Conservation (phyloP, 2,329 filamentous ascomycete genomes). For the Botryotinia convoluta region DNA sequence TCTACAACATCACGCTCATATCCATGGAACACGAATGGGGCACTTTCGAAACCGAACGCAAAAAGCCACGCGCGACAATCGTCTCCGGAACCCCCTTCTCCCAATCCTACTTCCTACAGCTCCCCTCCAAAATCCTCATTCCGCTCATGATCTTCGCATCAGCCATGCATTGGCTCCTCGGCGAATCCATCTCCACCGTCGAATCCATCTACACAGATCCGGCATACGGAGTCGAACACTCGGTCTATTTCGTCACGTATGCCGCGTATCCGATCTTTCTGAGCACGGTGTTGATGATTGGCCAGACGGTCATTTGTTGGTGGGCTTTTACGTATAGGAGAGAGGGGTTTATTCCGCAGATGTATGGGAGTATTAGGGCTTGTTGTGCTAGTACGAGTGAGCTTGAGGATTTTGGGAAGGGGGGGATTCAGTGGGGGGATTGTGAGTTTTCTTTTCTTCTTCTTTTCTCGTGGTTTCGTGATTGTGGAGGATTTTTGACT, state of each 20-base stretch:
- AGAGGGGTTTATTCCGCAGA: constrained; percentile 29
- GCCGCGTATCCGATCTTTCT: constrained; percentile 28
- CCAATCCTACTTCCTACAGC: constrained; percentile 28
- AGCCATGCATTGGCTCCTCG: constrained; percentile 30
- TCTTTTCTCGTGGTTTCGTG: background rate
- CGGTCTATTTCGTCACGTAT: constrained; percentile 26
- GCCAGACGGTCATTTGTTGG: constrained; percentile 27
- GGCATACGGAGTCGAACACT: constrained; percentile 22
- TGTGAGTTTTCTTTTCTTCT: constrained; percentile 15
- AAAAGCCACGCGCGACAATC: constrained; percentile 25
- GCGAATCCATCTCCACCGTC: constrained; percentile 25
- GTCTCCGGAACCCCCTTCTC: constrained; percentile 25
- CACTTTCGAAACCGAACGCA: constrained; percentile 22
- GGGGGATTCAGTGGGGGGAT: constrained; percentile 28
- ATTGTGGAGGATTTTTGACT: background rate
- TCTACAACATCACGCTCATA: constrained; percentile 30
- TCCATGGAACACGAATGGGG: constrained; percentile 33
- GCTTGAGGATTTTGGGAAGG: constrained; percentile 23
- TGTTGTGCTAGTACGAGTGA: constrained; percentile 28
- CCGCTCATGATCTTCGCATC: constrained; percentile 27
- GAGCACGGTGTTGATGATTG: constrained; percentile 26
- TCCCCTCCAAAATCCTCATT: constrained; percentile 24
- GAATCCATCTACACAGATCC: constrained; percentile 29
- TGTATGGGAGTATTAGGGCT: constrained; percentile 29
- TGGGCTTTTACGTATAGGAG: constrained; percentile 28